Evolutionary conservation across 2,329 filamentous ascomycete genomes (phyloP).

Genomic region (Cyanodermella asteris): DNA sequence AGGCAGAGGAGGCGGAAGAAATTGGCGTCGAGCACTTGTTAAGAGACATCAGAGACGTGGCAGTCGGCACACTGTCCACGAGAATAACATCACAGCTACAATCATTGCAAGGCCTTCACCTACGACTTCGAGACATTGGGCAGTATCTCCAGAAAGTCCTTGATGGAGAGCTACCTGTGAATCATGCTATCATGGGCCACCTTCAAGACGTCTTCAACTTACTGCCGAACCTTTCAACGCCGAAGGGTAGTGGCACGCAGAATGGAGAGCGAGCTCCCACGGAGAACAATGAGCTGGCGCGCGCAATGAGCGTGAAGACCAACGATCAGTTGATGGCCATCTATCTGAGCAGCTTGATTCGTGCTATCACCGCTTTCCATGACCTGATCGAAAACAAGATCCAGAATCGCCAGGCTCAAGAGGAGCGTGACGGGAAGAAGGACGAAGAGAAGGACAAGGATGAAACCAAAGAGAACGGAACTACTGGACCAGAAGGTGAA

Average conservation of each 20-base stretch:
- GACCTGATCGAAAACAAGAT: slow-evolving; percentile 99
- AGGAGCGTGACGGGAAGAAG: slow-evolving; percentile 74
- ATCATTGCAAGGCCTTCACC: slow-evolving; percentile 85
- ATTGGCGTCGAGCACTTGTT: slow-evolving; percentile 96
- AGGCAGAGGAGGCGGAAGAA: slow-evolving; percentile 96
- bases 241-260: slow-evolving; percentile 35
- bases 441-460: slow-evolving; percentile 42
- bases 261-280: slow-evolving; percentile 25
- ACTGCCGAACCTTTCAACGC: slow-evolving; percentile 72
- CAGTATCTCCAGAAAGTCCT: slow-evolving; percentile 91
- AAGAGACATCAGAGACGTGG: slow-evolving; percentile 93
- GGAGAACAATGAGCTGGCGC: slow-evolving; percentile 67
- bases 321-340: slow-evolving; percentile 98
- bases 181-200: slow-evolving; percentile 91
- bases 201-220: slow-evolving; percentile 99
- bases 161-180: slow-evolving; percentile 77
- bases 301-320: slow-evolving; percentile 96
- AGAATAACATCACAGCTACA: slow-evolving; percentile 95
- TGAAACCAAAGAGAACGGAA: slow-evolving; percentile 37
- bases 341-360: slow-evolving; percentile 88
- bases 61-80: slow-evolving; percentile 86
- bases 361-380: slow-evolving; percentile 96
- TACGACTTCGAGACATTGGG: slow-evolving; percentile 85
- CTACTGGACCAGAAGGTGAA: no score
- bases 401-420: slow-evolving; percentile 89